These are phyloP conservation scores for Apophysomyces trapeziformis DNA, from an alignment of 371 early-diverging fungal genomes.

Conservation along the genomic window DNA sequence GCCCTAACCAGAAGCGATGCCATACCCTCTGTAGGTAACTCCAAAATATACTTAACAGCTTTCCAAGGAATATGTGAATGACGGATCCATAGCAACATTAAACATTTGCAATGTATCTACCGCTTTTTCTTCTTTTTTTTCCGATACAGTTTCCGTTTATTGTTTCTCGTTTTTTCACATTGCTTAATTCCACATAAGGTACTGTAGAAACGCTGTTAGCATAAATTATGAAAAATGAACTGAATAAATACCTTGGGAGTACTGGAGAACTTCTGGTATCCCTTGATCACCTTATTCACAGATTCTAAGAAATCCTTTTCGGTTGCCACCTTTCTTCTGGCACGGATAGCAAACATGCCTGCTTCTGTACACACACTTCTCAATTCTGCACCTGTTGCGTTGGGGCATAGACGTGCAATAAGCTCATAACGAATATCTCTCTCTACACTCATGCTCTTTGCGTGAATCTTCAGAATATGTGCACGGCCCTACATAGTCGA, in stretches of 20 bases:
- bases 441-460: conserved; percentile 99
- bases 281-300: conserved; percentile 99
- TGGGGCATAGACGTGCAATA: conserved; percentile 96
- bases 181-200: conserved; percentile 60
- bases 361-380: conserved; percentile 99
- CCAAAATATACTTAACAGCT: no score
- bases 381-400: conserved; percentile 98
- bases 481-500: conserved; percentile 74
- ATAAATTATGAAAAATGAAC: conserved; percentile 9
- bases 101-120: neutral
- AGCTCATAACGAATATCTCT: conserved; percentile 97
- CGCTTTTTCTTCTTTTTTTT: neutral
- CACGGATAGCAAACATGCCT: conserved; percentile 99
- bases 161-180: neutral
- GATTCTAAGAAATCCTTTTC: conserved; percentile 99
- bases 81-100: no score
- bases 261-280: conserved; percentile 96
- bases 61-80: no score
- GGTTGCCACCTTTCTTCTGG: conserved; percentile 98
- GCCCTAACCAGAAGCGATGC: no score
- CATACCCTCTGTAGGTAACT: no score
- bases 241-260: conserved; percentile 76
- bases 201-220: conserved; percentile 24
- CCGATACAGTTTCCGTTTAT: neutral
- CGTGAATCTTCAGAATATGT: conserved; percentile 99